A percentile compares a stretch with the other conserved stretches of the same genome.
These are phyloP conservation scores for Choricystis sp. DNA, from an alignment of 139 green algal species.

Conservation along the genomic window DNA sequence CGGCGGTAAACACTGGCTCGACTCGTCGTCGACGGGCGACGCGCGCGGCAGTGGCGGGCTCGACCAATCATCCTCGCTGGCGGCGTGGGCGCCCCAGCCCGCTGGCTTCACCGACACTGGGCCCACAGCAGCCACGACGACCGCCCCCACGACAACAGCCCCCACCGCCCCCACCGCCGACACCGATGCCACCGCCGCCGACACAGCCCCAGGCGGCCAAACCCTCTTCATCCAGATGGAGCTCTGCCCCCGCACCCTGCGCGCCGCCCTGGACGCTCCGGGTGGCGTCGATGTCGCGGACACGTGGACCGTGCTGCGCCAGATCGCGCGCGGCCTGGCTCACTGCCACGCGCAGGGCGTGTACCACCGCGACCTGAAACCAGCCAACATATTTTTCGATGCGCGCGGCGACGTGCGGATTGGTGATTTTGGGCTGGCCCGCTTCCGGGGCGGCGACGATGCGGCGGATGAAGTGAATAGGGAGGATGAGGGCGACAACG, in stretches of 20 bases:
- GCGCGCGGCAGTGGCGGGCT: no score
- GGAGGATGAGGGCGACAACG: background rate
- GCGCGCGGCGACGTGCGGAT: conserved; percentile 61
- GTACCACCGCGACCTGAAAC: conserved; percentile 75
- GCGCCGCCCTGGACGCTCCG: conserved; percentile 28
- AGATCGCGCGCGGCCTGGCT: conserved; percentile 56
- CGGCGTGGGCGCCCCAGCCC: conserved; percentile 11
- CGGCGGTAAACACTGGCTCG: background rate
- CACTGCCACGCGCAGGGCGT: conserved; percentile 63
- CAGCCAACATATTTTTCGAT: conserved; percentile 63
- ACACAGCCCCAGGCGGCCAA: background rate
- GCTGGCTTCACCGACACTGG: no score
- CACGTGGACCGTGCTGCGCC: conserved; percentile 58
- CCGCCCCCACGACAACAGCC: background rate
- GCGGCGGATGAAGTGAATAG: background rate
- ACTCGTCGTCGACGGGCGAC: background rate
- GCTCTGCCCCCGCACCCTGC: conserved; percentile 65
- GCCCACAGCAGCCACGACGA: no score
- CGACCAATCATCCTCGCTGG: background rate
- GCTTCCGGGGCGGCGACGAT: conserved; percentile 16
- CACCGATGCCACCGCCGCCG: background rate
- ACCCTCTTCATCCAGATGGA: conserved; percentile 90
- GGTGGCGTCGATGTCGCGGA: conserved; percentile 36
- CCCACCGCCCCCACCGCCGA: background rate
- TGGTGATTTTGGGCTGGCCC: conserved; percentile 75